phyloP scores from a whole-genome alignment of 2,329 filamentous ascomycete genomes.

The Stemphylium vesicarium region DNA sequence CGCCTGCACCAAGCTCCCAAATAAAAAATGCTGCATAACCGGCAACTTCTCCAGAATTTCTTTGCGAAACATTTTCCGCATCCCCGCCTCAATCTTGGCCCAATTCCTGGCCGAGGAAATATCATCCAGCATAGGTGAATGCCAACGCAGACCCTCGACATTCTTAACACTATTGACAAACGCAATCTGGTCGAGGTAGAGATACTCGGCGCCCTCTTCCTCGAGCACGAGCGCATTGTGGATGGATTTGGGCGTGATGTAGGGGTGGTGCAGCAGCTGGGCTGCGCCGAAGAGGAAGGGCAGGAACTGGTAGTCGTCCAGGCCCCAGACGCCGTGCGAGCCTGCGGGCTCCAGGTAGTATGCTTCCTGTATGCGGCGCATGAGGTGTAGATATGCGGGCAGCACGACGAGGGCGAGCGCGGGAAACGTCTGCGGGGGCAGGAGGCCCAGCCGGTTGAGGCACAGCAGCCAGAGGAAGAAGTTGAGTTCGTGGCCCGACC shows the following conservation, averaged over 20 bases:
- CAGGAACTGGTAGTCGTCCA: slow-evolving; percentile 62
- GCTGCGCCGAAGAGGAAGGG: slow-evolving; percentile 59
- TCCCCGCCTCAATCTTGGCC: slow-evolving; percentile 90
- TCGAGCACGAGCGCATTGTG: slow-evolving; percentile 89
- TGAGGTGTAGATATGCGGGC: slow-evolving; percentile 79
- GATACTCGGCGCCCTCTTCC: slow-evolving; percentile 80
- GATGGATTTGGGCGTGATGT: slow-evolving; percentile 64
- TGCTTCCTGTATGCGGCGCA: slow-evolving; percentile 85
- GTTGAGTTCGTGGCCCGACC: slow-evolving; percentile 96
- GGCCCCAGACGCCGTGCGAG: slow-evolving; percentile 60
- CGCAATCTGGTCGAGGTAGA: slow-evolving; percentile 90
- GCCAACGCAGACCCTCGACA: slow-evolving; percentile 92
- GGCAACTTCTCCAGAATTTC: slow-evolving; percentile 93
- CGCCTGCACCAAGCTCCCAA: slow-evolving; percentile 83
- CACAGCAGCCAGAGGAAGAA: slow-evolving; percentile 97
- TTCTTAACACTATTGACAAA: slow-evolving; percentile 98
- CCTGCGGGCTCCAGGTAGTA: slow-evolving; percentile 90
- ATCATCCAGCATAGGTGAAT: slow-evolving; percentile 97
- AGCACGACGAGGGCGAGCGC: slow-evolving; percentile 80
- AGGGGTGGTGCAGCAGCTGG: slow-evolving; percentile 70
- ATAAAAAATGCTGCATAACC: slow-evolving; percentile 98
- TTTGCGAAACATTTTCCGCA: slow-evolving; percentile 95
- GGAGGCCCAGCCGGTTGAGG: slow-evolving; percentile 76
- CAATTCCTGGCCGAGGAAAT: slow-evolving; percentile 90
- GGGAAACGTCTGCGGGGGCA: slow-evolving; percentile 72